phyloP scores from a whole-genome alignment of 2,329 filamentous ascomycete genomes.

The Apiospora rasikravindrae region DNA sequence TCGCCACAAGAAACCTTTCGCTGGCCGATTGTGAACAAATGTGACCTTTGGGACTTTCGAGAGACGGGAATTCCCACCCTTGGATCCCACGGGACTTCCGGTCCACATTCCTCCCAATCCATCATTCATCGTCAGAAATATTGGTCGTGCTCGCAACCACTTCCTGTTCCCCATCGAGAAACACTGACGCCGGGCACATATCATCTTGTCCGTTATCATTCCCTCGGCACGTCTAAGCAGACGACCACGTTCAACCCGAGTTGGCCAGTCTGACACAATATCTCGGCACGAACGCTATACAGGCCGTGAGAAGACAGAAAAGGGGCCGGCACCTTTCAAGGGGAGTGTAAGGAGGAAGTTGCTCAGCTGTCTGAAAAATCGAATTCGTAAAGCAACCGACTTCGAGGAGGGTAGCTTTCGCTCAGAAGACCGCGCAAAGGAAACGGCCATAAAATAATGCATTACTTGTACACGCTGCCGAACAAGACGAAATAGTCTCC shows the following conservation, averaged over 20 bases:
- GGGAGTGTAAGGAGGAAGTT: background rate
- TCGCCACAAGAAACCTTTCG: conserved; percentile 14
- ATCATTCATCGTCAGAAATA: conserved; percentile 19
- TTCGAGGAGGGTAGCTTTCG: conserved; percentile 6
- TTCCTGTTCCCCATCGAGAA: background rate
- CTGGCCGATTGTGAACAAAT: background rate
- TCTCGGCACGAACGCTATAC: background rate
- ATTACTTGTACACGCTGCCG: conserved; percentile 20
- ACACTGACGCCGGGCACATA: background rate
- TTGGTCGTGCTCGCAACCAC: conserved; percentile 2
- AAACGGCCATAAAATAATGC: conserved; percentile 16
- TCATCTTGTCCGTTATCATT: conserved; percentile 13
- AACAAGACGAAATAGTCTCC: background rate
- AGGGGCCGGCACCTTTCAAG: background rate
- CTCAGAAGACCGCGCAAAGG: background rate
- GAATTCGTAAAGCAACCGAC: conserved; percentile 6
- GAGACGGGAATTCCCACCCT: conserved; percentile 4
- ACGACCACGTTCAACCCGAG: background rate
- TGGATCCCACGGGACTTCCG: background rate
- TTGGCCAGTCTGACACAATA: conserved; percentile 2
- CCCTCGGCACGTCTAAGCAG: background rate
- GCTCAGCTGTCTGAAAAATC: background rate
- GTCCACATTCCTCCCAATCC: conserved; percentile 12
- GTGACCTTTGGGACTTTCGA: conserved; percentile 2
- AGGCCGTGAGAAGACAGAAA: background rate